Evolutionary conservation across 306 rosid species (phyloP), one percentile per base, ranked within the genome.

Genomic region (Citrullus colocynthis): DNA sequence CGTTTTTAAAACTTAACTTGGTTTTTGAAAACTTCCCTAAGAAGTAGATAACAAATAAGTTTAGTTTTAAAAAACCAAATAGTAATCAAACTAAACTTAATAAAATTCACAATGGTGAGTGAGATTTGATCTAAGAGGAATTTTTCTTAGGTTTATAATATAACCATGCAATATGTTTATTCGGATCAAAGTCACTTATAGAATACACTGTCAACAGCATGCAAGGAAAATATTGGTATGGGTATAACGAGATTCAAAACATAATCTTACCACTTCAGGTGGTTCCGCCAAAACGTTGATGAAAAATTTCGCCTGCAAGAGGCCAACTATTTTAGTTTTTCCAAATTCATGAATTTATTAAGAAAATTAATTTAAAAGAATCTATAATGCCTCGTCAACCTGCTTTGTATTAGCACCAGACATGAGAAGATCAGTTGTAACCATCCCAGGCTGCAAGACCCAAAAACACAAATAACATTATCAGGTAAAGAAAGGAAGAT

Each of bases 341-440:
- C 49, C 14, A 16, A 61, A 36, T 52, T 15, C 44, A 34, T 36
- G 41, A 59, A 76, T 58, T 18, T 49, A 6, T 15, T 9, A 17
- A 24, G 4, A 17, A 32, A 2, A 8, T 5, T 5, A 28, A 6
- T 7, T 21, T 44, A 42, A 41, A 4, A 71, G 18, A 36, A 41
- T 21, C 5, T 74, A 30, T 7, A 70, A 67, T 77, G 56, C 63
- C 52, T 78, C 73, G 42, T 37, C 51, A 41, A 90, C 98, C 97
- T 94, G 98, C 85, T 94, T 91, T 24, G 96, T 91, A 69, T 83
- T 91, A 58, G 94, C 98, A 61, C 98, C 98, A 79, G 98, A 90
- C 97, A 94, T 91, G 59, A 94, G 98, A 85, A 94, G 98, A 85
- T 94, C 97, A 12, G 98, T 94, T 74, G 98, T 94, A 49, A 94